These are phyloP conservation scores for Multifurca ochricompacta DNA, from an alignment of 768 basidiomycete genomes.

Conservation along the genomic window DNA sequence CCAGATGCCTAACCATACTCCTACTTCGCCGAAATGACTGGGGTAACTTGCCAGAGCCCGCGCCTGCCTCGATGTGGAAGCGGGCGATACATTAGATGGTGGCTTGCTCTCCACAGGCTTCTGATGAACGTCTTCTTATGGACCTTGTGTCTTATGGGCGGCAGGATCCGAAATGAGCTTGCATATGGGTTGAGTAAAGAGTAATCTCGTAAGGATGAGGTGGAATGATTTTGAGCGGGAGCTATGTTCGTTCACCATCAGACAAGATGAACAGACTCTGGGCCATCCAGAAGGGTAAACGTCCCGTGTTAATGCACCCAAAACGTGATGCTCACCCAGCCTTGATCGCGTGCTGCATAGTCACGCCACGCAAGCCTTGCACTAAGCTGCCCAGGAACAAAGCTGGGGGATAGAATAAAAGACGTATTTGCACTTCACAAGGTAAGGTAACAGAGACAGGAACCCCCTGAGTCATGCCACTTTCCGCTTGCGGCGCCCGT, in stretches of 20 bases:
- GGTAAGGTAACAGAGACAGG: conserved; percentile 53
- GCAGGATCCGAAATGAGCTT: conserved; percentile 47
- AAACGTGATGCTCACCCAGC: conserved; percentile 60
- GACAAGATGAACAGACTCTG: conserved; percentile 44
- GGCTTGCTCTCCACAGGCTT: conserved; percentile 64
- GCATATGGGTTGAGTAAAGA: conserved; percentile 46
- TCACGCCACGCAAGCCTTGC: conserved; percentile 23
- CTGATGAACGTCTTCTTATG: too few relatives aligned
- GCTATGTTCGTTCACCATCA: conserved; percentile 47
- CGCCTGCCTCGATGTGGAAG: background rate
- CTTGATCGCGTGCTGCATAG: conserved; percentile 36
- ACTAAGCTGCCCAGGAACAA: conserved; percentile 55
- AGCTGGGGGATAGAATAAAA: conserved; percentile 37
- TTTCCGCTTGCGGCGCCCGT: conserved; percentile 58
- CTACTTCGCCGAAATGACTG: conserved; percentile 68
- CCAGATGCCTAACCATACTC: conserved; percentile 63
- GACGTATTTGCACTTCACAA: conserved; percentile 30
- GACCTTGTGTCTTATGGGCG: too few relatives aligned
- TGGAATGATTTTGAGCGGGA: conserved; percentile 41
- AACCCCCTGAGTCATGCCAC: conserved; percentile 61
- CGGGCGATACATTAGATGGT: conserved; percentile 62
- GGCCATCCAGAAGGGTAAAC: conserved; percentile 58
- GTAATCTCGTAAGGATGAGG: conserved; percentile 48
- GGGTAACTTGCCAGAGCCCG: background rate
- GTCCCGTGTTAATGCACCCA: conserved; percentile 40